A percentile compares a stretch with the other conserved stretches of the same genome.
These are phyloP conservation scores for Zygosaccharomyces sapae DNA, from an alignment of 1,139 yeast species.

Conservation along the genomic window DNA sequence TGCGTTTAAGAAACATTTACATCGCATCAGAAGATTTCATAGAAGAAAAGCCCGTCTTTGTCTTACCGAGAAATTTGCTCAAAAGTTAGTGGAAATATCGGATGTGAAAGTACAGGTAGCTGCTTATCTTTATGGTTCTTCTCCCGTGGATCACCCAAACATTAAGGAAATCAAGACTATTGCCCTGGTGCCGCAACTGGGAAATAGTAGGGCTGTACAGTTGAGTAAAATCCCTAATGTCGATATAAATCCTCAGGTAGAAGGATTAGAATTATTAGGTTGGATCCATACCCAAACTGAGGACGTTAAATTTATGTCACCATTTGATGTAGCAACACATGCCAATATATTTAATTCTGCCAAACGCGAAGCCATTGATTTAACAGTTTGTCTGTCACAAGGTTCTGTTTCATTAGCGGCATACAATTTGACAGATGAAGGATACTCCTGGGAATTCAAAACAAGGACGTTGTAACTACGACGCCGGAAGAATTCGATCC, in stretches of 20 bases:
- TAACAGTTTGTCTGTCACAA: conserved; percentile 71
- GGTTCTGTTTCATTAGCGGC: conserved; percentile 82
- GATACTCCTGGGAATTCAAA: conserved; percentile 67
- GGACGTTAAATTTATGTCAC: conserved; percentile 58
- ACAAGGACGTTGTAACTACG: conserved; percentile 44
- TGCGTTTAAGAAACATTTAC: conserved; percentile 73
- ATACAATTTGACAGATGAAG: conserved; percentile 56
- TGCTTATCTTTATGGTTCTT: conserved; percentile 70
- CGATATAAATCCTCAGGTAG: conserved; percentile 36
- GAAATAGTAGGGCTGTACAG: conserved; percentile 62
- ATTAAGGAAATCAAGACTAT: conserved; percentile 75
- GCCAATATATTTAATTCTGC: conserved; percentile 41
- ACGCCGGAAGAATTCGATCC: conserved; percentile 64
- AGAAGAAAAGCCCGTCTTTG: conserved; percentile 57
- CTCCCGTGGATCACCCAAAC: conserved; percentile 64
- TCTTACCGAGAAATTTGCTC: conserved; percentile 77
- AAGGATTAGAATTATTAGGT: conserved; percentile 61
- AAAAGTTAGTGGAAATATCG: conserved; percentile 75
- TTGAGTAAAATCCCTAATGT: conserved; percentile 52
- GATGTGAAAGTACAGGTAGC: conserved; percentile 83
- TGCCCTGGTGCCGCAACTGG: conserved; percentile 86
- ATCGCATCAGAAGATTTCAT: conserved; percentile 60
- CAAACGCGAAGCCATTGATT: conserved; percentile 46
- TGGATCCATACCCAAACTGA: conserved; percentile 78
- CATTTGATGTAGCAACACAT: conserved; percentile 66